A percentile compares a stretch with the other conserved stretches of the same genome.
phyloP scores from a whole-genome alignment of 2,329 filamentous ascomycete species.

The Trichoderma endophyticum region DNA sequence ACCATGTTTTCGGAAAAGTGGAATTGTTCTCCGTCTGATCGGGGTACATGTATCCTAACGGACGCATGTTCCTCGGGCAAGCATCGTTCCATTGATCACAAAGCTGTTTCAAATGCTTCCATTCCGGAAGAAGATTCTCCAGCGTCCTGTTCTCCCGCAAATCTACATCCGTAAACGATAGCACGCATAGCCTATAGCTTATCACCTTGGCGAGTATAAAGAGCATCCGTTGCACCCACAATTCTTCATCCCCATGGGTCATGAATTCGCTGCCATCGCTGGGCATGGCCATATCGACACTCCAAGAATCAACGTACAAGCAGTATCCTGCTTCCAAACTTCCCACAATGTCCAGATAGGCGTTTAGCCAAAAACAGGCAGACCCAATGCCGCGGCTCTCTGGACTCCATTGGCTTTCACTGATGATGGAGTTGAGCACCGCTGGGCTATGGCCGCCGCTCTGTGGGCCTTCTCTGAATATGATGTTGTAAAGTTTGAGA shows the following conservation, averaged over 20 bases:
- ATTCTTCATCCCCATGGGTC: constrained; percentile 62
- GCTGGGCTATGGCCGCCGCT: constrained; percentile 83
- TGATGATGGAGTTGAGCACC: constrained; percentile 61
- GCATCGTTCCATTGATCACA: constrained; percentile 78
- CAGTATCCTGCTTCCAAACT: constrained; percentile 86
- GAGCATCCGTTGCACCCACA: constrained; percentile 85
- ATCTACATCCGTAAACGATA: constrained; percentile 57
- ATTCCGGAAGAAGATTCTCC: constrained; percentile 67
- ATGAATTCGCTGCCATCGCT: constrained; percentile 46
- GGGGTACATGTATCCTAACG: constrained; percentile 72
- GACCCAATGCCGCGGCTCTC: constrained; percentile 73
- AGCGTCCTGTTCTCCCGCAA: constrained; percentile 61
- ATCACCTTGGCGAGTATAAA: constrained; percentile 84
- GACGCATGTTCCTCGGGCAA: constrained; percentile 82
- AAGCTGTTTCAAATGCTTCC: constrained; percentile 74
- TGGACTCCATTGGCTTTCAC: constrained; percentile 86
- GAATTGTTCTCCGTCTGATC: constrained; percentile 67
- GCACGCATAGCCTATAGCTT: constrained; percentile 74
- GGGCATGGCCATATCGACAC: constrained; percentile 67
- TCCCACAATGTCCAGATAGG: constrained; percentile 84
- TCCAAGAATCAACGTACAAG: constrained; percentile 88
- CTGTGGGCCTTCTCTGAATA: constrained; percentile 83
- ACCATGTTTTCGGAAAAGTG: constrained; percentile 84
- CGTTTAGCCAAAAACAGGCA: constrained; percentile 92
- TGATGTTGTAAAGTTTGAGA: constrained; percentile 88